A percentile compares a stretch with the other conserved stretches of the same genome.
Conservation (phyloP, 257 asterid genomes). For the Eucommia ulmoides region DNA sequence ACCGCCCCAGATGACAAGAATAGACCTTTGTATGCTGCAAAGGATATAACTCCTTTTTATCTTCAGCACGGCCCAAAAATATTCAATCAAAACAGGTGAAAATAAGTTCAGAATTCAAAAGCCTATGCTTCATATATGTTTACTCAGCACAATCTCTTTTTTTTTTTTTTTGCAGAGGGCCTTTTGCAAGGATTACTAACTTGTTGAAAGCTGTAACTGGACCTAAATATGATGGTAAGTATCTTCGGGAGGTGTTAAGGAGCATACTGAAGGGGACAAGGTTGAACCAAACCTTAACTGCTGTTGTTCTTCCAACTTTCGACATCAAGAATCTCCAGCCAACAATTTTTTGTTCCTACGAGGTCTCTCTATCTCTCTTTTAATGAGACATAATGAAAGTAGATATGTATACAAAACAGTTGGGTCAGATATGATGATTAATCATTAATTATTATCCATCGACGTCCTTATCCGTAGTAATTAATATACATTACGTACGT, state of each 20-base stretch:
- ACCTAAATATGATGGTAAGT: slow-evolving; percentile 36
- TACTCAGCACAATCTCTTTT: no score
- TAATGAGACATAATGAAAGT: no score
- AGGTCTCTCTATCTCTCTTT: slow-evolving; percentile 14
- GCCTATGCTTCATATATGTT: no score
- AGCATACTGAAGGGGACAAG: slow-evolving; percentile 16
- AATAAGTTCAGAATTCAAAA: not conserved
- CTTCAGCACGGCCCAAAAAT: slow-evolving; percentile 29
- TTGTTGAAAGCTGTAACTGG: slow-evolving; percentile 20
- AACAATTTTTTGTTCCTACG: slow-evolving; percentile 26
- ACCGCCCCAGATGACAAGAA: slow-evolving; percentile 32
- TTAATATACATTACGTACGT: not conserved
- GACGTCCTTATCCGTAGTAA: not conserved
- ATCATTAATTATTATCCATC: not conserved
- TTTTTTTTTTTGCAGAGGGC: slow-evolving; percentile 13
- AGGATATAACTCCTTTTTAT: slow-evolving; percentile 39
- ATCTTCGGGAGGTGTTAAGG: slow-evolving; percentile 16
- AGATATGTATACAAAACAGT: no score
- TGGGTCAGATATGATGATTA: no score
- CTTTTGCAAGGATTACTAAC: slow-evolving; percentile 13
- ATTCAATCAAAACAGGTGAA: slow-evolving; percentile 28
- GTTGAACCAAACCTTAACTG: slow-evolving; percentile 33
- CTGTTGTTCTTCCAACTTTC: slow-evolving; percentile 32
- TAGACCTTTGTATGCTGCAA: slow-evolving; percentile 41
- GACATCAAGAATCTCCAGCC: slow-evolving; percentile 44